phyloP scores from a whole-genome alignment of 768 basidiomycete genomes.

The Thelephora aurantiotincta region DNA sequence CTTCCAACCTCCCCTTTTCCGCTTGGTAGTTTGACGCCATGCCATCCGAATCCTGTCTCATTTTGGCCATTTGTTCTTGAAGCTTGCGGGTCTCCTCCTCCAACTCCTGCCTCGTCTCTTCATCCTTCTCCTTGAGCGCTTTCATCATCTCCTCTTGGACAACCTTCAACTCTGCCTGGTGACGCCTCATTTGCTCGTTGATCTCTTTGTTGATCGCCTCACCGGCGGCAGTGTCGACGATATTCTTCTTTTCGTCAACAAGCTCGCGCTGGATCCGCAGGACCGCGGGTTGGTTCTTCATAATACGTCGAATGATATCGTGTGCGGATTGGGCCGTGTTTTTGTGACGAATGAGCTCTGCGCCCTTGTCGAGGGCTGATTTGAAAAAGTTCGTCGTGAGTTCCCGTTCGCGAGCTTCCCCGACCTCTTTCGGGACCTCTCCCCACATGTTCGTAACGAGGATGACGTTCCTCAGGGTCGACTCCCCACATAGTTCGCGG shows the following conservation, averaged over 20 bases:
- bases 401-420: conserved; percentile 6
- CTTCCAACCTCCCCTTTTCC: too few species aligned
- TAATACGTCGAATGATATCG: conserved; percentile 2
- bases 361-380: conserved; percentile 3
- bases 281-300: conserved; percentile 3
- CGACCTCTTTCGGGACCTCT: conserved; percentile 1
- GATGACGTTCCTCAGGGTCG: too few species aligned
- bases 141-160: conserved; percentile 10
- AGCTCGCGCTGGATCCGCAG: too few species aligned
- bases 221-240: conserved; percentile 10
- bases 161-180: conserved; percentile 28
- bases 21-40: too few species aligned
- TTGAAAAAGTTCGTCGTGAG: conserved; percentile 8
- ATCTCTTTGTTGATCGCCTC: conserved; percentile 35
- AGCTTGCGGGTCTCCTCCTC: neutral
- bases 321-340: conserved; percentile 3
- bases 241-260: conserved; percentile 6
- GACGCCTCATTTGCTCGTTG: conserved; percentile 29
- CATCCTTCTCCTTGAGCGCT: conserved; percentile 2
- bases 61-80: neutral
- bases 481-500: too few species aligned
- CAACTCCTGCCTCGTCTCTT: conserved; percentile 3
- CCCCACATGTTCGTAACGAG: too few species aligned
- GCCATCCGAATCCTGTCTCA: too few species aligned
- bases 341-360: conserved; percentile 4